These are phyloP conservation scores for Sisymbrium irio DNA, from an alignment of 345 rosid species.

Conservation along the genomic window DNA sequence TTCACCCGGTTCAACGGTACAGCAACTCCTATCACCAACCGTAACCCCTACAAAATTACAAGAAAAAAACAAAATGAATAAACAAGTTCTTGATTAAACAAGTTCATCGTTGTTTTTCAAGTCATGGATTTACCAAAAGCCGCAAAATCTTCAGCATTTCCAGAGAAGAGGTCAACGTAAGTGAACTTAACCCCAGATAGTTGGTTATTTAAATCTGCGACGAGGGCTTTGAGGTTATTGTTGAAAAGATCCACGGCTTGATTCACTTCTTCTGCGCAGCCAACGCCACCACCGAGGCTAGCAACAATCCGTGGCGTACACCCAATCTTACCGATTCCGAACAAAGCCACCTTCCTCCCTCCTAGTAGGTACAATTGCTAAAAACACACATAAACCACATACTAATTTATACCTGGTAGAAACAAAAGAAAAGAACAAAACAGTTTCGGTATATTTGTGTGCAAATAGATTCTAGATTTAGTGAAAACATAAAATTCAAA, in stretches of 20 bases:
- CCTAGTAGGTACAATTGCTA: conserved; percentile 31
- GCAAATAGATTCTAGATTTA: no score
- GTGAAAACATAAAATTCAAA: background rate
- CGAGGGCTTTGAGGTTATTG: conserved; percentile 15
- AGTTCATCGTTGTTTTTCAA: background rate
- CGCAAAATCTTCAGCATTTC: conserved; percentile 24
- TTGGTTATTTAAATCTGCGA: conserved; percentile 11
- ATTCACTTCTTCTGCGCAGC: conserved; percentile 36
- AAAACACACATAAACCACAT: background rate
- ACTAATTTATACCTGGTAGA: background rate
- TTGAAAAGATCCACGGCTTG: conserved; percentile 34
- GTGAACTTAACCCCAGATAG: conserved; percentile 20
- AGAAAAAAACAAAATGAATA: background rate
- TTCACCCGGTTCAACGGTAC: conserved; percentile 20
- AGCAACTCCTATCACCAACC: conserved; percentile 32
- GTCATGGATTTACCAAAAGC: conserved; percentile 4
- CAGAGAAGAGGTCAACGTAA: conserved; percentile 30
- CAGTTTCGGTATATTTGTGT: background rate
- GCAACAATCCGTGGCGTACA: conserved; percentile 27
- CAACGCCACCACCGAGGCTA: conserved; percentile 16
- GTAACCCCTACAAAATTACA: conserved; percentile 28
- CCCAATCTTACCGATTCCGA: conserved; percentile 36
- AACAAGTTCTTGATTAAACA: background rate
- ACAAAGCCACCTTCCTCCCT: conserved; percentile 38
- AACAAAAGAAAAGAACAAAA: background rate